phyloP scores from a whole-genome alignment of 2,329 filamentous ascomycete genomes.

The Didymella exigua region DNA sequence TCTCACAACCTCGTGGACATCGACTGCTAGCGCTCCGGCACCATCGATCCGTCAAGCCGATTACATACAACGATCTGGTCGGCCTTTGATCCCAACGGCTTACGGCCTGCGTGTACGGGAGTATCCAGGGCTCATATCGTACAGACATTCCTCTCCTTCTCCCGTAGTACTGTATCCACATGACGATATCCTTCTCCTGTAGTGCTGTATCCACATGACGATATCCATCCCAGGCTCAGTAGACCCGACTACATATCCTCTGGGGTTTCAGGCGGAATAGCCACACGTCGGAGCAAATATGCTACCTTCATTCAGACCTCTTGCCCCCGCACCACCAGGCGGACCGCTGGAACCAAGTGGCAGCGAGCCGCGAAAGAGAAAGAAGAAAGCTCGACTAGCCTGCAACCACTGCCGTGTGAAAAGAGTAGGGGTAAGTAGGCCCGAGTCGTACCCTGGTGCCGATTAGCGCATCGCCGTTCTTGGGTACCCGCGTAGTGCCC shows the following conservation, averaged over 20 bases:
- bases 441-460: not conserved
- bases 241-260: not conserved
- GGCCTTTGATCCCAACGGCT: not conserved
- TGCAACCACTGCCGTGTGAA: slow-evolving; percentile 15
- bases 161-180: not conserved
- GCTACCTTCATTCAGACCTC: slow-evolving; percentile 4
- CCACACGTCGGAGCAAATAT: not conserved
- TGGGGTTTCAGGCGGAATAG: not conserved
- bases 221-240: not conserved
- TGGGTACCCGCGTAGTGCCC: not conserved
- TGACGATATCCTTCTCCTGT: slow-evolving; percentile 3
- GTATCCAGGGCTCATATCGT: not conserved
- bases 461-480: not conserved
- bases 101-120: not conserved
- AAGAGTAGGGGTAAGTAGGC: slow-evolving; percentile 9
- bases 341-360: not conserved
- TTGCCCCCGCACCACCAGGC: slow-evolving; percentile 12
- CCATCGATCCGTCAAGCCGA: not conserved
- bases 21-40: not conserved
- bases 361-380: slow-evolving; percentile 7
- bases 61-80: not conserved
- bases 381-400: slow-evolving; percentile 15
- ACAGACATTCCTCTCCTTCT: not conserved
- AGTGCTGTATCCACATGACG: slow-evolving; percentile 2
- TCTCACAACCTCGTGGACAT: not conserved